Percentiles rank a stretch among this genome's conserved stretches.
phyloP scores from a whole-genome alignment of 148 eudicot genomes.

The Rhododendron ovatum region DNA sequence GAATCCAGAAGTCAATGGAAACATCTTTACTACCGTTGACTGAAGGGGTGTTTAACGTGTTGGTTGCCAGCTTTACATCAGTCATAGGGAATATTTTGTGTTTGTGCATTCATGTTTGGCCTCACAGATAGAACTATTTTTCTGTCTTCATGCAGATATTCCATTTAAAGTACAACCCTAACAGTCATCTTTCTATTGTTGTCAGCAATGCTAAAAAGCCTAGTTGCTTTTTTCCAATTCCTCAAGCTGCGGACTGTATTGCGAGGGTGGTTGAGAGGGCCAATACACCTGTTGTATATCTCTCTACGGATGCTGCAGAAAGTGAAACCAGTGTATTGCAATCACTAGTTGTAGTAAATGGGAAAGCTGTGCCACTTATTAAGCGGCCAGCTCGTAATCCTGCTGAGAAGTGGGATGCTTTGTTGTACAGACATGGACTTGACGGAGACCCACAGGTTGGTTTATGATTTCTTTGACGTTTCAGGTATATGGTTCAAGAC shows the following conservation, averaged over 20 bases:
- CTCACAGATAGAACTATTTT: not conserved
- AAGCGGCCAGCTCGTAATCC: constrained; percentile 67
- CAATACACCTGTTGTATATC: constrained; percentile 76
- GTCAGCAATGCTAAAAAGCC: constrained; percentile 87
- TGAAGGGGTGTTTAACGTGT: not conserved
- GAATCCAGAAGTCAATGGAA: not conserved
- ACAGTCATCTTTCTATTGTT: constrained; percentile 2
- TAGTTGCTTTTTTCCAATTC: constrained; percentile 88
- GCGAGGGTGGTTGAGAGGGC: constrained; percentile 71
- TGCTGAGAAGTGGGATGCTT: constrained; percentile 99
- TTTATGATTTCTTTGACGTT: constrained; percentile 6
- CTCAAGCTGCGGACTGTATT: constrained; percentile 95
- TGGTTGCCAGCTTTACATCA: not conserved
- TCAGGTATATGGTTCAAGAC: not conserved
- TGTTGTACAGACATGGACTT: constrained; percentile 70
- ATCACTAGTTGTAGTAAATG: constrained; percentile 58
- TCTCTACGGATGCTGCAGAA: constrained; percentile 95
- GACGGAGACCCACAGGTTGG: constrained; percentile 78
- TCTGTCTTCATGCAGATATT: not conserved
- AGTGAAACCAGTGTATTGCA: constrained; percentile 90
- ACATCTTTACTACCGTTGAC: not conserved
- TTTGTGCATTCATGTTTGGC: not conserved
- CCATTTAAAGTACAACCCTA: not conserved
- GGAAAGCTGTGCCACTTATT: constrained; percentile 79
- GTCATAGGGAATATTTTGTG: not conserved